A percentile compares a stretch with the other conserved stretches of the same genome.
phyloP scores from a whole-genome alignment of 78 protist species.

The Dictyostelium discoideum region DNA sequence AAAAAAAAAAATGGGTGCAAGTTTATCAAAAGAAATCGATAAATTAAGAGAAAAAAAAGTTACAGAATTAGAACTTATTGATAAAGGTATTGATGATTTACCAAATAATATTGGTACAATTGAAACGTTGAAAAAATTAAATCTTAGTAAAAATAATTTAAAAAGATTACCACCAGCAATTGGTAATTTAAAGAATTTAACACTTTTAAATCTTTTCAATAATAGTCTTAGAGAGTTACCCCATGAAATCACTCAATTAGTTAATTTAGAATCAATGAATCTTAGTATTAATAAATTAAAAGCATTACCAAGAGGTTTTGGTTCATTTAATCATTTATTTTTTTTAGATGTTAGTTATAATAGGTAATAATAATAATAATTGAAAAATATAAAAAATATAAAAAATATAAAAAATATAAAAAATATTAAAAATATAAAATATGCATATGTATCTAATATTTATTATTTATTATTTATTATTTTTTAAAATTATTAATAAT shows the following conservation, averaged over 20 bases:
- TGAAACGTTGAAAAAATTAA: constrained; percentile 44
- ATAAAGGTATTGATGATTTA: constrained; percentile 49
- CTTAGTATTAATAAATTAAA: constrained; percentile 59
- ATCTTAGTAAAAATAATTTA: constrained; percentile 40
- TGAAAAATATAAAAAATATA: not conserved
- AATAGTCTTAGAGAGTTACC: constrained; percentile 68
- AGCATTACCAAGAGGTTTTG: constrained; percentile 82
- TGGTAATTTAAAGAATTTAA: constrained; percentile 38
- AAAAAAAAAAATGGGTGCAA: constrained; percentile 73
- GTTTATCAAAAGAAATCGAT: constrained; percentile 66
- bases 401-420: too few species aligned
- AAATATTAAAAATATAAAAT: too few species aligned
- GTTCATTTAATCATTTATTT: constrained; percentile 71
- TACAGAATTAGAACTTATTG: constrained; percentile 54
- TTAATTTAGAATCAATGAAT: constrained; percentile 53
- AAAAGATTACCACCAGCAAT: constrained; percentile 61
- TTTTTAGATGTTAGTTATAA: constrained; percentile 77
- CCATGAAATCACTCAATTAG: constrained; percentile 62
- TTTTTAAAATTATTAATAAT: not conserved
- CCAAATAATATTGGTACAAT: constrained; percentile 63
- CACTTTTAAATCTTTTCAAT: constrained; percentile 58
- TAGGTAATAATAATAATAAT: not conserved
- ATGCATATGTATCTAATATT: too few species aligned
- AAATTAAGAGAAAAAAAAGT: constrained; percentile 44
- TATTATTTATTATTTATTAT: not conserved